Percentiles rank a stretch among this genome's conserved stretches.
phyloP scores from a whole-genome alignment of 2,329 filamentous ascomycete species.

The Albophoma yamanashiensis region DNA sequence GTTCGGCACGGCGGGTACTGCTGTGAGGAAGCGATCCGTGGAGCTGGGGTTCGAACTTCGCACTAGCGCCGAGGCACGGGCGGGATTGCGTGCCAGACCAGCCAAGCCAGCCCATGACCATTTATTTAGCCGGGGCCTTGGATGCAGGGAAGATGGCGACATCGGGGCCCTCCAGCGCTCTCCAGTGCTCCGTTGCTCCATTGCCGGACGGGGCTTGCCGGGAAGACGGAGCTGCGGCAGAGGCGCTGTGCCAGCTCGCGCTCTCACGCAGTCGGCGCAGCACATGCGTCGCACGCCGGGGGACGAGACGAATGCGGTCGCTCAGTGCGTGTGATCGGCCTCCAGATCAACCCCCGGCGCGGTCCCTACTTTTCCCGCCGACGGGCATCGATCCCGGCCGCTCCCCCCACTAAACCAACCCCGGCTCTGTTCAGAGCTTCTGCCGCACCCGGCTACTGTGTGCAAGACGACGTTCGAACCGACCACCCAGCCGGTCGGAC shows the following conservation, averaged over 20 bases:
- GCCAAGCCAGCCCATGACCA: too few species aligned
- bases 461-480: too few species aligned
- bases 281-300: background rate
- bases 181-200: too few species aligned
- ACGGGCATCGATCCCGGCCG: background rate
- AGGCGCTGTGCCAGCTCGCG: background rate
- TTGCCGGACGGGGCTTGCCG: background rate
- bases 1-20: background rate
- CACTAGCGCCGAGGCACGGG: background rate
- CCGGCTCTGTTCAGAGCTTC: background rate
- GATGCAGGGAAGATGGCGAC: background rate
- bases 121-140: background rate
- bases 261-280: background rate
- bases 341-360: background rate
- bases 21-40: too few species aligned
- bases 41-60: too few species aligned
- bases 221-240: background rate
- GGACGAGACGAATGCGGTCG: background rate
- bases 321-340: background rate
- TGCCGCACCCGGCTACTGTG: background rate
- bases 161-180: background rate
- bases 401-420: background rate
- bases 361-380: background rate
- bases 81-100: background rate
- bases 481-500: constrained; percentile 1